Base-by-base conservation (phyloP, 176 grass and related monocot species). In the Metroxylon sagu region DNA sequence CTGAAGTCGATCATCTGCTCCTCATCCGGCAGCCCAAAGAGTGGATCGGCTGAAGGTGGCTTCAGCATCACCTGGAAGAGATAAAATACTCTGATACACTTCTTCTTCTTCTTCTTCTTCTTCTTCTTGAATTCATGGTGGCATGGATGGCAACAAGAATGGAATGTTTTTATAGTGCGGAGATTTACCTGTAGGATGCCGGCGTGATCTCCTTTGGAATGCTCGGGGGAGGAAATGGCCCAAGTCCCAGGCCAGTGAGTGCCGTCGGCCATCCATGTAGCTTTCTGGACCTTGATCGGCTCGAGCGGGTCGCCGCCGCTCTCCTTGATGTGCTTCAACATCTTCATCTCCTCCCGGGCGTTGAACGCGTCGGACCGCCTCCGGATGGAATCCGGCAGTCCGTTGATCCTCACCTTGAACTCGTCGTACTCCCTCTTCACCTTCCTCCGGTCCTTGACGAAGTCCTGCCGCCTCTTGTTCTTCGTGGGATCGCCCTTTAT, bases 201-300 rank as follows among this genome's bases (percentile, higher is more conserved):
- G 3, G 93, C 81, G 57, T 98, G 93, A 73, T 98, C 89, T 0
- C 93, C 93, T 69, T 77, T 91, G 3, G 49, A 61, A 55, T 98
- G 93, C 50, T 98, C 93, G 16, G 87, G 72, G 0, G 79, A 50
- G 1, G 87, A 30, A 0, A 15, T 54, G 1, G 84, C 66, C 93
- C 87, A 97, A 0, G 81, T 80, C 16, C 93, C 93, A 0, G 87
- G 93, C 93, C 93, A 97, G 59, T 97, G 93, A 14, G 86, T 88
- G 6, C 93, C 93, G 56, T 97, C 93, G 3, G 93, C 93, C 93
- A 97, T 97, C 93, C 93, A 97, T 17, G 93, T 97, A 1, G 93
- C 93, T 66, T 97, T 97, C 26, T 80, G 77, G 5, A 97, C 77
- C 72, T 97, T 97, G 6, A 88, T 85, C 26, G 81, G 83, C 49